Conservation (phyloP, 2,329 filamentous ascomycete genomes). For the Colletotrichum scovillei region DNA sequence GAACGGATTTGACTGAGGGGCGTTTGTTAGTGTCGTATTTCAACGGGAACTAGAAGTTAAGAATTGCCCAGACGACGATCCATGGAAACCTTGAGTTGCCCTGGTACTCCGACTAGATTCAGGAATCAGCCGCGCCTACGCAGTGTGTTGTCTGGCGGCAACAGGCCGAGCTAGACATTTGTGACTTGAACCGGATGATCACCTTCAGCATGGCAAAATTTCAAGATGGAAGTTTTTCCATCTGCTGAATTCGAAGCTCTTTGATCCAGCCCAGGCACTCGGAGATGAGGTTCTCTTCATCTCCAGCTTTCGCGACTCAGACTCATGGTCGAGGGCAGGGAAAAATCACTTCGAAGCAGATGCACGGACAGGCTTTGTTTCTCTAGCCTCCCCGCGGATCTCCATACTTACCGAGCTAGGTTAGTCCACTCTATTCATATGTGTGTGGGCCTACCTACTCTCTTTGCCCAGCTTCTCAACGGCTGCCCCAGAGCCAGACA, state of each 20-base stretch:
- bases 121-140: background rate
- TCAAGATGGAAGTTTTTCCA: background rate
- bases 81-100: background rate
- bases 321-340: background rate
- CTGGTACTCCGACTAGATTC: background rate
- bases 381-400: background rate
- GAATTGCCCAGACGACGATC: background rate
- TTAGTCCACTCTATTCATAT: conserved; percentile 5
- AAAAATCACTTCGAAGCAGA: too few relatives aligned
- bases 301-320: background rate
- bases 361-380: conserved; percentile 29
- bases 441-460: background rate
- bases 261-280: background rate
- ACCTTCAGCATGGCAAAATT: too few relatives aligned
- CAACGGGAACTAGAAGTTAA: background rate
- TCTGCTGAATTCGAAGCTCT: background rate
- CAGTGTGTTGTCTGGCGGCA: background rate
- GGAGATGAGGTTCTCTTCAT: background rate
- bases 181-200: background rate
- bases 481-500: conserved; percentile 2
- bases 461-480: background rate
- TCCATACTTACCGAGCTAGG: background rate
- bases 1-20: conserved; percentile 6
- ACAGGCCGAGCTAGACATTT: background rate
- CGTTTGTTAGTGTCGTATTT: background rate